These are phyloP conservation scores for Sanguinoderma infundibulare DNA, from an alignment of 1,284 basidiomycete species.

Conservation along the genomic window DNA sequence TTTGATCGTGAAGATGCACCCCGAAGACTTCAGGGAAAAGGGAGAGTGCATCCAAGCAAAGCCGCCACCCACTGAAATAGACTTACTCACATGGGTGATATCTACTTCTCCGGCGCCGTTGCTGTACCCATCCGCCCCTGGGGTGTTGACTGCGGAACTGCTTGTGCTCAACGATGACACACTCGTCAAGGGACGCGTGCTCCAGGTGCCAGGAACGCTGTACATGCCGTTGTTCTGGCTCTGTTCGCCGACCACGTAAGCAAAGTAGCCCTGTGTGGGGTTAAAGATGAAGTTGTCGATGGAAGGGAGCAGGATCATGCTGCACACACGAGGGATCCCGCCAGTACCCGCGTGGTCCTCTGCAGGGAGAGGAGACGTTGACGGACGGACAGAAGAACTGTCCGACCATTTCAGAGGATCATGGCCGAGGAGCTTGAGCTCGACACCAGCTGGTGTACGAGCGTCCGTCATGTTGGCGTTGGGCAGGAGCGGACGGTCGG, in stretches of 20 bases:
- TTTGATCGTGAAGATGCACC: conserved; percentile 4
- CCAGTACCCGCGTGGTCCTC: conserved; percentile 49
- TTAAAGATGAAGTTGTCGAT: conserved; percentile 70
- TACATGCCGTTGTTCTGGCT: conserved; percentile 33
- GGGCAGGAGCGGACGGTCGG: too few relatives aligned
- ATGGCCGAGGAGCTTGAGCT: too few relatives aligned
- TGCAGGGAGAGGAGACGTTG: conserved; percentile 71
- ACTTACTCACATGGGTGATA: conserved; percentile 76
- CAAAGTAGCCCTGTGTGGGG: too few relatives aligned
- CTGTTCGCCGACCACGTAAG: conserved; percentile 59
- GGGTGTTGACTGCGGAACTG: conserved; percentile 70
- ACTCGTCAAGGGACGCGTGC: conserved; percentile 71
- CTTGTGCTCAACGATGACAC: conserved; percentile 78
- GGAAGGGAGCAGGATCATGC: conserved; percentile 77
- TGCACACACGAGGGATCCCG: conserved; percentile 68
- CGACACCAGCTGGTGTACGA: too few relatives aligned
- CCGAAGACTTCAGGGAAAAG: background rate
- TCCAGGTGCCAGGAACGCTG: conserved; percentile 34
- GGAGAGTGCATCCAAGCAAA: conserved; percentile 6
- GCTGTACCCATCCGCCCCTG: conserved; percentile 58
- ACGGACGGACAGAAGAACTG: too few relatives aligned
- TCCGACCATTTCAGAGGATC: too few relatives aligned
- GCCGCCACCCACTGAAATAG: conserved; percentile 19
- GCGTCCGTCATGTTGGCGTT: too few relatives aligned
- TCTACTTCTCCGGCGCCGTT: conserved; percentile 54